A percentile compares a stretch with the other conserved stretches of the same genome.
Evolutionary conservation across 495 filamentous ascomycete species (phyloP).

Genomic region (Penicillium flavigenum): DNA sequence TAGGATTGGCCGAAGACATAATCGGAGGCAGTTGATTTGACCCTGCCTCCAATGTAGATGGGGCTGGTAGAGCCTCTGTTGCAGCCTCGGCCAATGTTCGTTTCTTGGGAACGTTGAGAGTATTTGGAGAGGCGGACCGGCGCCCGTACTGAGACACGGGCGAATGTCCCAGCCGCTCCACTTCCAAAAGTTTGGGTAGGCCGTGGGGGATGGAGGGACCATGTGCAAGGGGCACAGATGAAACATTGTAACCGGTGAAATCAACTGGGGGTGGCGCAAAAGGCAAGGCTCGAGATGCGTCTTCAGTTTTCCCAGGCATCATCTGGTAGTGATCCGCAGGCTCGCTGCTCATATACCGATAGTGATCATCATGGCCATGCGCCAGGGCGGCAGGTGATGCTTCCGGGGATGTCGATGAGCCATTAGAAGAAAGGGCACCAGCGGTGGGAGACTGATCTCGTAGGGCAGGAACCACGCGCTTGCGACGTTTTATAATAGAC

Average conservation of each 20-base stretch:
- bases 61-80: slow-evolving; percentile 30
- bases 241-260: slow-evolving; percentile 49
- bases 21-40: slow-evolving; percentile 50
- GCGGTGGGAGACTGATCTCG: slow-evolving; percentile 53
- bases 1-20: slow-evolving; percentile 41
- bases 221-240: slow-evolving; percentile 35
- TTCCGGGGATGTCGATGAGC: slow-evolving; percentile 47
- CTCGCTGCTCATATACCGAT: slow-evolving; percentile 45
- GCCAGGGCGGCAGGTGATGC: slow-evolving; percentile 47
- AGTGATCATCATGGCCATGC: slow-evolving; percentile 60
- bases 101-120: slow-evolving; percentile 42
- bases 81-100: slow-evolving; percentile 43
- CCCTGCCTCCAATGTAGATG: slow-evolving; percentile 36
- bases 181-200: slow-evolving; percentile 44
- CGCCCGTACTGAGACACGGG: slow-evolving; percentile 40
- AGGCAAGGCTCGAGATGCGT: slow-evolving; percentile 31
- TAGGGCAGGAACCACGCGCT: slow-evolving; percentile 85
- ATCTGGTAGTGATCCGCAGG: slow-evolving; percentile 36
- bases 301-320: slow-evolving; percentile 23
- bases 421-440: slow-evolving; percentile 45
- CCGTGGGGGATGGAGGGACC: slow-evolving; percentile 28
- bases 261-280: slow-evolving; percentile 52
- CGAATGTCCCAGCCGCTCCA: slow-evolving; percentile 36
- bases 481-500: slow-evolving; percentile 90
- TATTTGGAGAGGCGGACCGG: slow-evolving; percentile 42